Evolutionary conservation across 805 yeast species (phyloP), one percentile per base, ranked within the genome.

Genomic region (Saccharomycopsis sp.): DNA sequence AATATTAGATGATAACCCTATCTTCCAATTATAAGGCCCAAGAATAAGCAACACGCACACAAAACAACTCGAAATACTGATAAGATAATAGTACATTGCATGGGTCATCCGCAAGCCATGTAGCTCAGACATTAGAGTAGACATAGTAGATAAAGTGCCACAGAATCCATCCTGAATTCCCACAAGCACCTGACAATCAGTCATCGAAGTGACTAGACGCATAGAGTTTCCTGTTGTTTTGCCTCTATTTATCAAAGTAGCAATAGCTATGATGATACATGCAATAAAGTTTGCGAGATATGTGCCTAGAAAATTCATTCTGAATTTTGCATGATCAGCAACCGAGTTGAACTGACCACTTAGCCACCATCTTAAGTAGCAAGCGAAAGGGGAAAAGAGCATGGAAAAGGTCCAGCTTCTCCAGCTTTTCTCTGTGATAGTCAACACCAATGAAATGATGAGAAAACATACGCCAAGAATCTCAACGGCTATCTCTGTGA

Each of bases 111-210:
- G 70, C 53, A 78, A 62, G 2, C 70, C 69, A 57, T 69, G 75
- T 44, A 89, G 69, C 68, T 91, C 97, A 49, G 79, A 83, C 7
- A 87, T 78, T 64, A 90, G 87, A 0, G 97, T 87, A 57, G 93
- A 85, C 47, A 89, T 80, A 0, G 97, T 88, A 47, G 89, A 82
- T 55, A 86, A 69, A 1, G 81, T 78, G 0, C 92, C 96, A 66
- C 89, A 84, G 59, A 80, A 83, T 0, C 96, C 96, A 64, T 81
- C 80, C 19, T 72, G 75, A 1, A 87, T 66, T 0, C 86, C 91
- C 5, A 64, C 61, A 0, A 85, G 65, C 2, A 83, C 79, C 47
- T 80, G 83, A 61, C 88, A 82, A 0, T 75, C 67, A 2, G 78
- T 60, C 0, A 63, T 25, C 2, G 67, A 65, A 7, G 69, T 63